A percentile compares a stretch with the other conserved stretches of the same genome.
phyloP scores from a whole-genome alignment of 345 rosid genomes.

The Iberis pinnata region DNA sequence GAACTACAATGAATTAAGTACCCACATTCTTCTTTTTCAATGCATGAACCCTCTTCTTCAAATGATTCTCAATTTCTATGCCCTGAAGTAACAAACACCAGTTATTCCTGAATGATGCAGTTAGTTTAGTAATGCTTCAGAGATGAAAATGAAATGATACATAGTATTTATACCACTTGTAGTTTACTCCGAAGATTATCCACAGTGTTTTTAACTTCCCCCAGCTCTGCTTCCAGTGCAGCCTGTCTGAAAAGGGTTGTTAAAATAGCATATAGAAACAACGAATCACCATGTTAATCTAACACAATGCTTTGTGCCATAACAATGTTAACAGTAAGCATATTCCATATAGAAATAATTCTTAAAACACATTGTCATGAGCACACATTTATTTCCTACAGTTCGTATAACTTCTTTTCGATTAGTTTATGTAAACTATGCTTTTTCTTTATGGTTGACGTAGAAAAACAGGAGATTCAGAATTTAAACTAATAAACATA shows the following conservation, averaged over 20 bases:
- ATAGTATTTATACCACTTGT: constrained; percentile 54
- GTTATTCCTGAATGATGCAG: constrained; percentile 4
- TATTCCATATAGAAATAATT: not conserved
- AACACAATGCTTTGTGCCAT: constrained; percentile 9
- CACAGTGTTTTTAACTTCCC: constrained; percentile 43
- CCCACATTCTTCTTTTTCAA: constrained; percentile 80
- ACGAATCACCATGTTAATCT: not conserved
- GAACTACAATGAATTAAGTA: constrained; percentile 7
- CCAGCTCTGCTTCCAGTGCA: constrained; percentile 81
- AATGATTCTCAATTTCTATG: constrained; percentile 88
- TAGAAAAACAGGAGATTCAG: not conserved
- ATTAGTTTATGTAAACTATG: not conserved
- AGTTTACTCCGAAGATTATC: constrained; percentile 72
- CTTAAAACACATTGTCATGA: not conserved
- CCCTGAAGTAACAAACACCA: constrained; percentile 48
- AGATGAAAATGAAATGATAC: constrained; percentile 14
- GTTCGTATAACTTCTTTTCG: not conserved
- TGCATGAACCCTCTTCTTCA: constrained; percentile 67
- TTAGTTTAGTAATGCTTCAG: not conserved
- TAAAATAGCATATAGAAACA: constrained; percentile 36
- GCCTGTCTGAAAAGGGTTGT: constrained; percentile 89
- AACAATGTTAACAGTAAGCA: constrained; percentile 13
- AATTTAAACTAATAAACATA: not conserved
- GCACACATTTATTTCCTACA: not conserved
- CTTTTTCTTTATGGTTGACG: not conserved